Conservation (phyloP, 768 basidiomycete genomes). For the Tricholoma hemisulphureum region DNA sequence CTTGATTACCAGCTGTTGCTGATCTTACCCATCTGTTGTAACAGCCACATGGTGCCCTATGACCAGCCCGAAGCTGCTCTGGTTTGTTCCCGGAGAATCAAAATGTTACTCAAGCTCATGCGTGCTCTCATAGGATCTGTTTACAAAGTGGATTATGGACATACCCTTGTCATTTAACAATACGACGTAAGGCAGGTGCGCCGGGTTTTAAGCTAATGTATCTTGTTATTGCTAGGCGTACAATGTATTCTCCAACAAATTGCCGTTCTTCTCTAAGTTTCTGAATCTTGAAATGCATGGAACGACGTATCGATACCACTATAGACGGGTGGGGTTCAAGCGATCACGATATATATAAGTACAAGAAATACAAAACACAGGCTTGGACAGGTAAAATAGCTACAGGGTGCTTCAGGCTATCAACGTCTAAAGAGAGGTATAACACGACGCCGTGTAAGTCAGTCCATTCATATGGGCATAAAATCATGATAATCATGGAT, state of each 20-base stretch:
- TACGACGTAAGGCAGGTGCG: background rate
- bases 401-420: conserved; percentile 4
- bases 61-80: conserved; percentile 88
- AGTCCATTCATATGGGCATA: conserved; percentile 3
- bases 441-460: conserved; percentile 2
- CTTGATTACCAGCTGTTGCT: background rate
- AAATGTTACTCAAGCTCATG: conserved; percentile 1
- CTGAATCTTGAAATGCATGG: background rate
- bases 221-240: background rate
- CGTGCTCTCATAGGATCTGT: conserved; percentile 45
- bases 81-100: conserved; percentile 40
- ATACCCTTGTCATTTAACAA: conserved; percentile 39
- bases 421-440: conserved; percentile 6
- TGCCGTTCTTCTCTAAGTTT: background rate
- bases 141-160: conserved; percentile 58
- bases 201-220: background rate
- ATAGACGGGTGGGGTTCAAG: too few species aligned
- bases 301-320: background rate
- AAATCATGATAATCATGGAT: conserved; percentile 4
- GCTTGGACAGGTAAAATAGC: conserved; percentile 5
- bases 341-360: background rate
- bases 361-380: conserved; percentile 8
- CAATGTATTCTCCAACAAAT: background rate
- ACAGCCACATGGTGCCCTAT: conserved; percentile 85
- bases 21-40: conserved; percentile 5